Percentiles rank a stretch among this genome's conserved stretches.
These are phyloP conservation scores for Penicillium psychrosexuale DNA, from an alignment of 2,329 filamentous ascomycete species.

Conservation along the genomic window DNA sequence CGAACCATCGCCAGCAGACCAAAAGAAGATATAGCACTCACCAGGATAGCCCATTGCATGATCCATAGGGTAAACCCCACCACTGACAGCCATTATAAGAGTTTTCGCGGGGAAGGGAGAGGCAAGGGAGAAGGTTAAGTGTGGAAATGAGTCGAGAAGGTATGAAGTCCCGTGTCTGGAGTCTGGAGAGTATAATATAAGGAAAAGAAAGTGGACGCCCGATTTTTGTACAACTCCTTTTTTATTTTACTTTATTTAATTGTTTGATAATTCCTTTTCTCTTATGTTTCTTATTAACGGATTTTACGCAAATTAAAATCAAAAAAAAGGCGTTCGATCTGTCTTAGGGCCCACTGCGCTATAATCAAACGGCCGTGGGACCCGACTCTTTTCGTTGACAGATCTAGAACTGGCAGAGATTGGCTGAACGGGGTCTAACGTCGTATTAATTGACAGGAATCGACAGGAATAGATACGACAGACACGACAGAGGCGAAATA, in stretches of 20 bases:
- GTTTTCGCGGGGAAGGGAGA: slow-evolving; percentile 3
- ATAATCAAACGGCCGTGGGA: background rate
- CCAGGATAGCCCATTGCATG: slow-evolving; percentile 19
- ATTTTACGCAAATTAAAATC: background rate
- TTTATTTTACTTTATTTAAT: background rate
- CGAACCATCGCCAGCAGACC: background rate
- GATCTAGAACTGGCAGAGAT: background rate
- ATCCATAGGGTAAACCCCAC: slow-evolving; percentile 29
- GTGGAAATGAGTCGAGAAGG: background rate
- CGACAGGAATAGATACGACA: background rate
- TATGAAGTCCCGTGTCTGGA: background rate
- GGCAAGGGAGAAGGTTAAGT: slow-evolving; percentile 18
- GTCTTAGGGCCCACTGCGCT: background rate
- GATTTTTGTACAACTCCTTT: background rate
- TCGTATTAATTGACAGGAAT: background rate
- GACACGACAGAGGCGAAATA: background rate
- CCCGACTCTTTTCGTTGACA: background rate
- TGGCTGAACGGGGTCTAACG: background rate
- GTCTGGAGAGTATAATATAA: background rate
- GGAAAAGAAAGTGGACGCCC: background rate
- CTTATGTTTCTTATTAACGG: background rate
- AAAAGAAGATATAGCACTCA: slow-evolving; percentile 9
- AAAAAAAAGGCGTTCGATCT: slow-evolving; percentile 1
- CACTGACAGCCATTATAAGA: slow-evolving; percentile 26
- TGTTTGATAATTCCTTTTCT: background rate